Conservation (phyloP, 2,329 filamentous ascomycete species). For the Leptographium flavum region DNA sequence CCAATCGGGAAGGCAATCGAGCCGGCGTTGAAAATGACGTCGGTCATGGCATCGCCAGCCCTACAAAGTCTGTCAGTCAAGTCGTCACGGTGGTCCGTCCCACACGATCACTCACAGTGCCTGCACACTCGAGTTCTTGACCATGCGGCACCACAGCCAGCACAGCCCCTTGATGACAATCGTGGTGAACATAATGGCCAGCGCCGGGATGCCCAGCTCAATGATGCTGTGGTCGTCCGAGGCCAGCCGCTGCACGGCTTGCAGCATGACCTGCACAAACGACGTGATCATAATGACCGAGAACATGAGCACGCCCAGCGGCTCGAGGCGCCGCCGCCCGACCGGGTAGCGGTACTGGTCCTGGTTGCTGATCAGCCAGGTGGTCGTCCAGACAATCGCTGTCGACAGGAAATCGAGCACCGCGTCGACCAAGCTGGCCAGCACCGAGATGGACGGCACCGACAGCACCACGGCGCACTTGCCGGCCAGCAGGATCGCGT, state of each 20-base stretch:
- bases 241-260: constrained; percentile 52
- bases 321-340: constrained; percentile 63
- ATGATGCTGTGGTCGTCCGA: constrained; percentile 51
- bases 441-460: constrained; percentile 67
- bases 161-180: constrained; percentile 70
- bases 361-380: constrained; percentile 56
- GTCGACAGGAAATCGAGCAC: constrained; percentile 70
- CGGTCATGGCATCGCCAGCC: constrained; percentile 18
- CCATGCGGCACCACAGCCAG: constrained; percentile 78
- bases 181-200: constrained; percentile 68
- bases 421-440: constrained; percentile 67
- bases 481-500: constrained; percentile 56
- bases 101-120: constrained; percentile 39
- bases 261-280: constrained; percentile 62
- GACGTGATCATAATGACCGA: constrained; percentile 77
- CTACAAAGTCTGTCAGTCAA: constrained; percentile 7
- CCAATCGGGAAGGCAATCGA: constrained; percentile 73
- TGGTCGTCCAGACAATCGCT: constrained; percentile 68
- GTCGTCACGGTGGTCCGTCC: neutral
- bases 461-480: constrained; percentile 67
- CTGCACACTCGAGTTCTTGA: constrained; percentile 76
- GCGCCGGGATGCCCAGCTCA: constrained; percentile 56
- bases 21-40: constrained; percentile 83
- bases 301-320: constrained; percentile 68
- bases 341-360: constrained; percentile 67